Percentiles rank a stretch among this genome's conserved stretches.
Conservation (phyloP, 73 alveolate genomes). For the Paramecium primaurelia region DNA sequence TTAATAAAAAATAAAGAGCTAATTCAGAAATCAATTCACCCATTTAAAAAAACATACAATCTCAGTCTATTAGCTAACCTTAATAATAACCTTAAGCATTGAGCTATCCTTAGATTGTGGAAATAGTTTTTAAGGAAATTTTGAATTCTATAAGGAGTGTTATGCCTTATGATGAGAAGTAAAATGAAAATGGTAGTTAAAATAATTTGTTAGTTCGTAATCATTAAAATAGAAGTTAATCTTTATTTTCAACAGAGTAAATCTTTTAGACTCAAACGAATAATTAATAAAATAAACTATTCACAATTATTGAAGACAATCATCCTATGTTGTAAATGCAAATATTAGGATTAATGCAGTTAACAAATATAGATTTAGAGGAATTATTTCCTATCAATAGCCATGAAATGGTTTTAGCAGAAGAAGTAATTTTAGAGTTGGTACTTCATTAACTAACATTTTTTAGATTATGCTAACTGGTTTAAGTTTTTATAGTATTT, state of each 20-base stretch:
- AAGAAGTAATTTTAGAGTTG: conserved; percentile 42
- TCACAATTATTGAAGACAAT: background rate
- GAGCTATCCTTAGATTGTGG: background rate
- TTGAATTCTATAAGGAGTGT: background rate
- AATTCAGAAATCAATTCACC: conserved; percentile 30
- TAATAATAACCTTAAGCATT: background rate
- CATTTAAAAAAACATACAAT: background rate
- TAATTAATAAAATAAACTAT: background rate
- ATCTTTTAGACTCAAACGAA: background rate
- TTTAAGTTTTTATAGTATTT: conserved; percentile 24
- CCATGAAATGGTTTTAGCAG: conserved; percentile 34
- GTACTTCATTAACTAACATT: background rate
- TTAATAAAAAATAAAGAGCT: conserved; percentile 40
- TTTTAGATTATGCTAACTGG: conserved; percentile 24
- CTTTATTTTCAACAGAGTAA: background rate
- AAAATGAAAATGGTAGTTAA: background rate
- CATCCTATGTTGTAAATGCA: conserved; percentile 42
- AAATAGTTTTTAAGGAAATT: conserved; percentile 9
- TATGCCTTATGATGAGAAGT: background rate
- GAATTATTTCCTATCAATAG: conserved; percentile 6
- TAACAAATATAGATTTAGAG: conserved; percentile 6
- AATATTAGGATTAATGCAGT: conserved; percentile 36
- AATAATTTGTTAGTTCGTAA: background rate
- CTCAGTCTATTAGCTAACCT: background rate
- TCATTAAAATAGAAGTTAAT: conserved; percentile 1